Evolutionary conservation across 371 early-diverging fungal species (phyloP).

Genomic region (Entomophthora muscae): DNA sequence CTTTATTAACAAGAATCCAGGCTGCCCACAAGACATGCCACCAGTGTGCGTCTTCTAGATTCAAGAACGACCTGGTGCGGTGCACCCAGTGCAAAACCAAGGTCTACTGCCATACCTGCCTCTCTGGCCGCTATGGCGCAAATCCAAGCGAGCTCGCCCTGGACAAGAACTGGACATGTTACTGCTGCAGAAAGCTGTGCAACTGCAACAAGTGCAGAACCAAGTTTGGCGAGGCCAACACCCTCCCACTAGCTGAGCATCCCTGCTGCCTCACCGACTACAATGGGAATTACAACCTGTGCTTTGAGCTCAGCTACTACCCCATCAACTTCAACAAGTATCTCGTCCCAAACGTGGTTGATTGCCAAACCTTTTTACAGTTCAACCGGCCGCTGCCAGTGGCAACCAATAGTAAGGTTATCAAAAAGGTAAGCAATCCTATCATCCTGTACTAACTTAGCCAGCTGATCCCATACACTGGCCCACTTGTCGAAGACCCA

Average conservation of each 20-base stretch:
- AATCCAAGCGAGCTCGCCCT: neutral
- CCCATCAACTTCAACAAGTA: neutral
- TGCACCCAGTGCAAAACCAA: neutral
- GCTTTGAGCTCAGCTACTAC: neutral
- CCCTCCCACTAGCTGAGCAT: neutral
- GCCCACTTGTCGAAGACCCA: too few species aligned
- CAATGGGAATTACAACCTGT: neutral
- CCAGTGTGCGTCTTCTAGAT: neutral
- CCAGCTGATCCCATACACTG: too few species aligned
- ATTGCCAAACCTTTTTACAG: neutral
- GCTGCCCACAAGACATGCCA: neutral
- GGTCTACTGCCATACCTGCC: neutral
- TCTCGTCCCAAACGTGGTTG: neutral
- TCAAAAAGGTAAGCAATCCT: too few species aligned
- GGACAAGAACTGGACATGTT: neutral
- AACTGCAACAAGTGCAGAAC: neutral
- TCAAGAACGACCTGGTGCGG: neutral
- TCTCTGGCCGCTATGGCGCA: neutral
- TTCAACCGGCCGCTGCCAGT: neutral
- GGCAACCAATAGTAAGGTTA: too few species aligned
- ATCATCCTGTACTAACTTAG: too few species aligned
- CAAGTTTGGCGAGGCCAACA: neutral
- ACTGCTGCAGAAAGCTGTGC: neutral
- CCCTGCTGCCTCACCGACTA: neutral
- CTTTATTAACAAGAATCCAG: too few species aligned